A percentile compares a stretch with the other conserved stretches of the same genome.
Conservation (phyloP, 2,329 filamentous ascomycete species). For the Parascedosporium putredinis region DNA sequence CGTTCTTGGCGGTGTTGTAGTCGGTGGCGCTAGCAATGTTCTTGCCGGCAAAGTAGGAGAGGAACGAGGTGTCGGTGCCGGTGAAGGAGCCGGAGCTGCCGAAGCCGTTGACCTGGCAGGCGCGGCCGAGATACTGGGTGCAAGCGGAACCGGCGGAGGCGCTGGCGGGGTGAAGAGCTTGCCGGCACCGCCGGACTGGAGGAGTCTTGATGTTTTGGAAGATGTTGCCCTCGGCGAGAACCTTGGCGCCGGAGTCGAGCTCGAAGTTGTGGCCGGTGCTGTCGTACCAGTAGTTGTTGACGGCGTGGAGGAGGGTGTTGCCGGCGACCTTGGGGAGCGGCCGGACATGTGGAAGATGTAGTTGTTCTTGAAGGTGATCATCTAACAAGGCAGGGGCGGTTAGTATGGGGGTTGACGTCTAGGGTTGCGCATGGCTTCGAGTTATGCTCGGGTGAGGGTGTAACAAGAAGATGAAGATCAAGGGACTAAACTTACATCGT, state of each 20-base stretch:
- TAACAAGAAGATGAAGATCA: not conserved
- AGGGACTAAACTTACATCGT: conserved; percentile 24
- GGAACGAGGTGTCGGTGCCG: conserved; percentile 34
- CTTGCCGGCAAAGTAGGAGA: conserved; percentile 41
- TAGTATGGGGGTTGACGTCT: too few relatives aligned
- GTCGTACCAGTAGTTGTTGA: conserved; percentile 53
- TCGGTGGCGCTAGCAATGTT: conserved; percentile 34
- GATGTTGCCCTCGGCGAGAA: conserved; percentile 46
- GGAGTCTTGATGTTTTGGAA: conserved; percentile 42
- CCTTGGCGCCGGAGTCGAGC: conserved; percentile 28
- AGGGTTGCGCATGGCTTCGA: too few relatives aligned
- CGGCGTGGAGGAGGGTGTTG: conserved; percentile 45
- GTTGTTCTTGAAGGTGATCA: conserved; percentile 49
- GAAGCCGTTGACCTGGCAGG: conserved; percentile 40
- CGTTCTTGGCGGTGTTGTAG: conserved; percentile 23
- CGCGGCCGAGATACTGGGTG: conserved; percentile 33
- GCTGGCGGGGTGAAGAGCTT: conserved; percentile 22
- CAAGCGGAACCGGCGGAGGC: conserved; percentile 29
- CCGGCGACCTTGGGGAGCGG: conserved; percentile 45
- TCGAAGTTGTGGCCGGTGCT: conserved; percentile 49
- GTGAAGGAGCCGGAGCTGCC: conserved; percentile 27
- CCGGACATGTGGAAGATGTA: conserved; percentile 50
- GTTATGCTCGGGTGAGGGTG: not conserved
- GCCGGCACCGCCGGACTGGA: conserved; percentile 23
- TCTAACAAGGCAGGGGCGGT: too few relatives aligned